Percentiles rank a stretch among this genome's conserved stretches.
These are phyloP conservation scores for Apium graveolens DNA, from an alignment of 129 eudicot species.

Conservation along the genomic window DNA sequence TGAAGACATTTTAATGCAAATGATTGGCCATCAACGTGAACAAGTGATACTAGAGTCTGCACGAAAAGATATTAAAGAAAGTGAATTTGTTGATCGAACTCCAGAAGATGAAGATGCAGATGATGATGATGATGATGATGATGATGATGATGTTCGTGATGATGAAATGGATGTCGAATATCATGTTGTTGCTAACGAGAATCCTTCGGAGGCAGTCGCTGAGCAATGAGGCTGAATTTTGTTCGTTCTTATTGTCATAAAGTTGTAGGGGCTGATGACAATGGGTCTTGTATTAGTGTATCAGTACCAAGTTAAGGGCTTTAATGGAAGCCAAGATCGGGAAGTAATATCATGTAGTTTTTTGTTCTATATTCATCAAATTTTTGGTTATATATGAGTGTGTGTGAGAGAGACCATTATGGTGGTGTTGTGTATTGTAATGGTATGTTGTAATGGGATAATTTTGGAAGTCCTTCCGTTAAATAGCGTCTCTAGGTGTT, in stretches of 20 bases:
- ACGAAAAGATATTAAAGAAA: slow-evolving; percentile 7
- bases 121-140: slow-evolving; percentile 13
- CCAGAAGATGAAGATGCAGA: slow-evolving; percentile 16
- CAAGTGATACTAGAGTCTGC: slow-evolving; percentile 3
- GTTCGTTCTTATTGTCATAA: background rate
- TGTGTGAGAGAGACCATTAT: background rate
- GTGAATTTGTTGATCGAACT: slow-evolving; percentile 15
- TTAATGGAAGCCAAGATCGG: background rate
- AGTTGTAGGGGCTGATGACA: slow-evolving; percentile 2
- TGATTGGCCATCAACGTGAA: slow-evolving; percentile 26
- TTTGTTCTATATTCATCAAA: background rate
- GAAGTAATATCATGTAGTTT: background rate
- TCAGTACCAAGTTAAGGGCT: background rate
- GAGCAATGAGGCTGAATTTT: slow-evolving; percentile 16
- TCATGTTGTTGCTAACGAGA: slow-evolving; percentile 19
- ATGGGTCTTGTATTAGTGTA: background rate
- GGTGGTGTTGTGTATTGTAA: background rate
- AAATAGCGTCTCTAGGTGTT: background rate
- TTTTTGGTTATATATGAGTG: background rate
- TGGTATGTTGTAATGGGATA: background rate
- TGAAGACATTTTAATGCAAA: slow-evolving; percentile 37
- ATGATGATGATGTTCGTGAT: background rate
- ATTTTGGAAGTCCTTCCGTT: background rate
- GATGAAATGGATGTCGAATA: slow-evolving; percentile 18
- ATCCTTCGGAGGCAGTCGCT: slow-evolving; percentile 16